Base-by-base conservation (phyloP, 1,139 yeast genomes). In the Wickerhamiella infanticola region DNA sequence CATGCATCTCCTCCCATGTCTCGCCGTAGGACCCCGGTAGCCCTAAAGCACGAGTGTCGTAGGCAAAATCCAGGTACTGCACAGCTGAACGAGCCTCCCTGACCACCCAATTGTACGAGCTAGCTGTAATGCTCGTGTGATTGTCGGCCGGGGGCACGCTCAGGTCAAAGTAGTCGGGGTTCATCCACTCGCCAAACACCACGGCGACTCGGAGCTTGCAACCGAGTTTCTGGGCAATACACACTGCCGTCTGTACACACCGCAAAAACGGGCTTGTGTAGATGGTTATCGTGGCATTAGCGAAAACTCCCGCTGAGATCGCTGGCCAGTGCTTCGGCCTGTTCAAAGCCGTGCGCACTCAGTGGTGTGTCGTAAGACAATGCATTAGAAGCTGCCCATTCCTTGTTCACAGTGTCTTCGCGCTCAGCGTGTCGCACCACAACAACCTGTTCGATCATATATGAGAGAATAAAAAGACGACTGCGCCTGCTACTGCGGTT, bases 171-270 rank as follows among this genome's bases (percentile, higher is more conserved):
- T 65, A 65, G 51, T 64, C 69, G 2, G 64, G 59, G 2, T 64
- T 63, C 47, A 61, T 61, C 68, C 68, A 65, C 47, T 65, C 69
- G 23, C 69, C 69, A 39, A 66, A 55, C 25, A 58, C 62, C 3
- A 64, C 53, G 49, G 63, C 67, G 37, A 65, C 36, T 24, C 64
- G 55, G 24, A 64, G 37, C n/a, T 49, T 42, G 13, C 40, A 23
- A 13, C 27, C 31, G 23, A 43, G 36, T 11, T 48, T 50, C 41
- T 47, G 44, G 11, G 63, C 63, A 24, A 64, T 52, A 29, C 54
- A 49, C 8, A 52, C 51, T 3, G 68, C 63, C 0, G 69, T 66
- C 49, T 64, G 63, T 5, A 58, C 65, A 44, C 69, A 65, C 24
- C 69, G 58, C 45, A 63, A 52, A 48, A 64, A 65, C 13, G 69